These are phyloP conservation scores for Ocimum tenuiflorum DNA, from an alignment of 257 asterid species.

Conservation along the genomic window DNA sequence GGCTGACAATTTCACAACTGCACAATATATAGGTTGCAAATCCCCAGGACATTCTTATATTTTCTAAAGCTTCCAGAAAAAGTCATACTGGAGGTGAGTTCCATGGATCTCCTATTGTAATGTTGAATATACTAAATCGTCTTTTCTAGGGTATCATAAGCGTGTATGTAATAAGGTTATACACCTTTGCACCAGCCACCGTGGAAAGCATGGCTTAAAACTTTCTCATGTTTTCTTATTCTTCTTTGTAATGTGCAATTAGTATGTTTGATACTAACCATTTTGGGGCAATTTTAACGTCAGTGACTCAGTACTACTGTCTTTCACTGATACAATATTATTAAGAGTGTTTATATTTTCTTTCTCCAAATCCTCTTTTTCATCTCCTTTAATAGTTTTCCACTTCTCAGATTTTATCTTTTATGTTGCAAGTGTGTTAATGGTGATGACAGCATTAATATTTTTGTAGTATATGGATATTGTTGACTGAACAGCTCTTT, in stretches of 20 bases:
- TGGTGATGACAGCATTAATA: slow-evolving; percentile 4
- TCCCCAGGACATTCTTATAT: slow-evolving; percentile 98
- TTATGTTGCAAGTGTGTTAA: slow-evolving; percentile 8
- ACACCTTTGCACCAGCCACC: not conserved
- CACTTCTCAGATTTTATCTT: not conserved
- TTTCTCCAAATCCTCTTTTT: not conserved
- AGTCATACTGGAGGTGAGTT: slow-evolving; percentile 52
- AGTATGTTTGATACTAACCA: not conserved
- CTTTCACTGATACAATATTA: not conserved
- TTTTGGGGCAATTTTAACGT: no score
- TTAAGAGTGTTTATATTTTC: not conserved
- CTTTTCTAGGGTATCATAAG: slow-evolving; percentile 16
- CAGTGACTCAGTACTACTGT: not conserved
- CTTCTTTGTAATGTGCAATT: not conserved
- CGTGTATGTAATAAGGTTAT: not conserved
- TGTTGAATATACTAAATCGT: slow-evolving; percentile 1
- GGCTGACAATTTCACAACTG: slow-evolving; percentile 16
- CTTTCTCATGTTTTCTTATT: not conserved
- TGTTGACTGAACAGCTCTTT: slow-evolving; percentile 74
- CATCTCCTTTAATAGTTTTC: not conserved
- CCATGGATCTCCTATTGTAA: slow-evolving; percentile 11
- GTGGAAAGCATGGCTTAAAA: not conserved
- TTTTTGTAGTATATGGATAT: slow-evolving; percentile 36
- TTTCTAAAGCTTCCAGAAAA: slow-evolving; percentile 78
- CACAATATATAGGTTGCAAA: slow-evolving; percentile 68